Conservation (phyloP, 2,329 filamentous ascomycete species). For the Aspergillus terreus region DNA sequence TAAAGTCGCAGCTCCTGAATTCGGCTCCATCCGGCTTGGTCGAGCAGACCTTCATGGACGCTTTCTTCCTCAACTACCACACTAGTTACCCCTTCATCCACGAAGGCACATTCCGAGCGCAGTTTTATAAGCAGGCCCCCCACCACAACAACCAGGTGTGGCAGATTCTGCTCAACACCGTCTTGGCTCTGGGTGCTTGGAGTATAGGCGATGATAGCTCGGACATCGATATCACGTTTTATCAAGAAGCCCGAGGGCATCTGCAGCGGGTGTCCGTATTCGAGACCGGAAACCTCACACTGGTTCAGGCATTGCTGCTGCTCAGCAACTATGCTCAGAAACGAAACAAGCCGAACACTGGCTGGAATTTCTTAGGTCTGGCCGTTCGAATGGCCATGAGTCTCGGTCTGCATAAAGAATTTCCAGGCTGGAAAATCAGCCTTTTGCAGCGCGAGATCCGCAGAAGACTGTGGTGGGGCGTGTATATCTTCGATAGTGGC, state of each 20-base stretch:
- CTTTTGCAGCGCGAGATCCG: slow-evolving; percentile 41
- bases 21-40: slow-evolving; percentile 37
- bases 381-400: slow-evolving; percentile 50
- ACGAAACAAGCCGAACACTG: slow-evolving; percentile 49
- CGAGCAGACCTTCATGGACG: slow-evolving; percentile 42
- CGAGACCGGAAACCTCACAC: slow-evolving; percentile 47
- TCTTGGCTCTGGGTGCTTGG: slow-evolving; percentile 45
- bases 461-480: slow-evolving; percentile 40
- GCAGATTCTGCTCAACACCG: slow-evolving; percentile 46
- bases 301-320: slow-evolving; percentile 47
- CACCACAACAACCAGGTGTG: slow-evolving; percentile 41
- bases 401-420: slow-evolving; percentile 50
- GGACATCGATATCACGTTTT: slow-evolving; percentile 44
- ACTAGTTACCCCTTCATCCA: slow-evolving; percentile 47
- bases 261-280: slow-evolving; percentile 45
- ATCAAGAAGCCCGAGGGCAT: slow-evolving; percentile 45
- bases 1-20: slow-evolving; percentile 36
- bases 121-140: slow-evolving; percentile 43
- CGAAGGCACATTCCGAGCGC: slow-evolving; percentile 46
- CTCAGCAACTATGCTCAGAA: slow-evolving; percentile 51
- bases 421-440: slow-evolving; percentile 45
- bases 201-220: slow-evolving; percentile 39
- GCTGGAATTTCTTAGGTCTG: slow-evolving; percentile 48
- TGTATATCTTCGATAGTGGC: slow-evolving; percentile 48
- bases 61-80: slow-evolving; percentile 48